These are phyloP conservation scores for Silene uniflora DNA, from an alignment of 148 eudicot genomes.

Conservation along the genomic window DNA sequence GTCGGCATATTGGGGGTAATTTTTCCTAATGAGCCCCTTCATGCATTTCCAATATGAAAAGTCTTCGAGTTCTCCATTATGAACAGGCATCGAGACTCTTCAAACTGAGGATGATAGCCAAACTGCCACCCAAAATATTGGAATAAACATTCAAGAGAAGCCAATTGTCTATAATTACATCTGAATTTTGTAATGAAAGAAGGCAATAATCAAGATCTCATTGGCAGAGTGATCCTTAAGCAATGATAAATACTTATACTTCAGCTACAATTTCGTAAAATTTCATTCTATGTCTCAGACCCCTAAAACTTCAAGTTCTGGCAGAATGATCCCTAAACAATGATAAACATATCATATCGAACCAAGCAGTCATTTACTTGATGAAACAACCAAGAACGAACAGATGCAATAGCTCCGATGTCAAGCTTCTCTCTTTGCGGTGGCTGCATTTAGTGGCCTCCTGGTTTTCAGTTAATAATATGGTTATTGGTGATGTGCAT, in stretches of 20 bases:
- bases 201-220: background rate
- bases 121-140: constrained; percentile 42
- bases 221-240: background rate
- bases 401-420: background rate
- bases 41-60: constrained; percentile 96
- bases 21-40: constrained; percentile 67
- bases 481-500: too few relatives aligned
- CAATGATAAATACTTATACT: too few relatives aligned
- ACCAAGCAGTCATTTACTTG: background rate
- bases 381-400: background rate
- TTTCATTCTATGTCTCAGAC: background rate
- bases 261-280: background rate
- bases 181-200: background rate
- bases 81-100: constrained; percentile 77
- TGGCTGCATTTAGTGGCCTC: too few relatives aligned
- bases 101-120: constrained; percentile 79
- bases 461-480: too few relatives aligned
- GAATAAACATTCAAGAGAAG: constrained; percentile 1
- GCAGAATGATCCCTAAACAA: too few relatives aligned
- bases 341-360: background rate
- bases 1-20: constrained; percentile 80
- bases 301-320: too few relatives aligned
- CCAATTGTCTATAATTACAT: background rate
- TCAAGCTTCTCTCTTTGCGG: too few relatives aligned
- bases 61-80: constrained; percentile 70